phyloP scores from a whole-genome alignment of 2,329 filamentous ascomycete species.

The Exophiala viscosa region DNA sequence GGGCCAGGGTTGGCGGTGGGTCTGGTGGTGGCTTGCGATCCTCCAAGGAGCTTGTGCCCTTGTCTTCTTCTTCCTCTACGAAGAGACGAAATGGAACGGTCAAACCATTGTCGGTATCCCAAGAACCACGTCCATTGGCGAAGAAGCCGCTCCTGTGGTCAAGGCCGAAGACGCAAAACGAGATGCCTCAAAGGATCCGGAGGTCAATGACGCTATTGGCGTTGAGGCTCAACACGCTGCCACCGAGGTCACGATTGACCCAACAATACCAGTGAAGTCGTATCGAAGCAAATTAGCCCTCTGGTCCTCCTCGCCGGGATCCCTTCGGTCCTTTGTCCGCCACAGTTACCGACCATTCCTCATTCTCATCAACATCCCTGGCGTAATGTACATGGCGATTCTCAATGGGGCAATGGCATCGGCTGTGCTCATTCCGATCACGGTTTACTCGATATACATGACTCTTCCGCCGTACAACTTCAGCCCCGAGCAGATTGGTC shows the following conservation, averaged over 20 bases:
- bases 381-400: slow-evolving; percentile 39
- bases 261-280: slow-evolving; percentile 4
- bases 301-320: neutral
- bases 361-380: slow-evolving; percentile 23
- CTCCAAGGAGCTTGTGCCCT: slow-evolving; percentile 39
- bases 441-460: slow-evolving; percentile 35
- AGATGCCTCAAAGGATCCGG: no score
- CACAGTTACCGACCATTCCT: slow-evolving; percentile 15
- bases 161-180: no score
- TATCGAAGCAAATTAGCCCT: neutral
- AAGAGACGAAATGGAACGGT: slow-evolving; percentile 44
- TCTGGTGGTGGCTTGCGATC: slow-evolving; percentile 48
- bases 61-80: slow-evolving; percentile 43
- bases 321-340: neutral
- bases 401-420: slow-evolving; percentile 38
- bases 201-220: no score
- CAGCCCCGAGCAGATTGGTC: slow-evolving; percentile 31
- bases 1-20: slow-evolving; percentile 49
- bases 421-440: slow-evolving; percentile 32
- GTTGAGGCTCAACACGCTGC: no score
- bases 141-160: no score
- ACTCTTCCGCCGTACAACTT: slow-evolving; percentile 34
- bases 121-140: no score
- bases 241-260: no score
- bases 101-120: no score